Conservation (phyloP, 2,329 filamentous ascomycete species). For the Ilyonectria destructans region DNA sequence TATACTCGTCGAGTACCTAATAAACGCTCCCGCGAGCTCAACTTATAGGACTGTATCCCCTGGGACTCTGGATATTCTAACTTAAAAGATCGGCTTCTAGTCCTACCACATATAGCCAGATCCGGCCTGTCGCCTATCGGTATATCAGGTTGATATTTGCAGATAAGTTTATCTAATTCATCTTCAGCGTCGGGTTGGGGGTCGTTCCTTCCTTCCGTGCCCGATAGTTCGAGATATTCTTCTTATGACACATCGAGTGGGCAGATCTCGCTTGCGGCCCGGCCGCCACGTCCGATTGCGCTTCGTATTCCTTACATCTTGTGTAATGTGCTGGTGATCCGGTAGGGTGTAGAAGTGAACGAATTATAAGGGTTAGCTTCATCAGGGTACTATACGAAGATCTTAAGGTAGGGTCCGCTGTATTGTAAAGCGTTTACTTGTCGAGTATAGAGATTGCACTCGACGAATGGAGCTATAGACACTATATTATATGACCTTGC, state of each 20-base stretch:
- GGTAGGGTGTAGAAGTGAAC: too few species aligned
- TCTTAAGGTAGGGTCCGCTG: too few species aligned
- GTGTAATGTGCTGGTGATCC: not conserved
- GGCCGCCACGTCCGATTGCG: too few species aligned
- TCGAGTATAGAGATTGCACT: too few species aligned
- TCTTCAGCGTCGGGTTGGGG: not conserved
- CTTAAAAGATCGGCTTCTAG: not conserved
- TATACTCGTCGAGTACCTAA: too few species aligned
- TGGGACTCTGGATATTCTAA: not conserved
- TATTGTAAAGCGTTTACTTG: too few species aligned
- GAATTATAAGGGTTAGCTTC: too few species aligned
- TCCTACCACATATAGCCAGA: not conserved
- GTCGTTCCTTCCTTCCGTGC: not conserved
- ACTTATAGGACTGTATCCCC: not conserved
- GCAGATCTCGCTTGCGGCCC: too few species aligned
- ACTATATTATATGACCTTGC: too few species aligned
- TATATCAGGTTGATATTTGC: not conserved
- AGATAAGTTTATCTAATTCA: not conserved
- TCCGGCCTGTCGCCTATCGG: not conserved
- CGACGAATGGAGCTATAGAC: too few species aligned
- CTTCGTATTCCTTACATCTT: not conserved
- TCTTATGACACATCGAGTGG: not conserved
- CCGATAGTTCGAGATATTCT: not conserved
- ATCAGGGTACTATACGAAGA: too few species aligned
- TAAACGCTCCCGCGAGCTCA: not conserved